Base-by-base conservation (phyloP, 2,329 filamentous ascomycete species). In the Aureobasidium vineae region DNA sequence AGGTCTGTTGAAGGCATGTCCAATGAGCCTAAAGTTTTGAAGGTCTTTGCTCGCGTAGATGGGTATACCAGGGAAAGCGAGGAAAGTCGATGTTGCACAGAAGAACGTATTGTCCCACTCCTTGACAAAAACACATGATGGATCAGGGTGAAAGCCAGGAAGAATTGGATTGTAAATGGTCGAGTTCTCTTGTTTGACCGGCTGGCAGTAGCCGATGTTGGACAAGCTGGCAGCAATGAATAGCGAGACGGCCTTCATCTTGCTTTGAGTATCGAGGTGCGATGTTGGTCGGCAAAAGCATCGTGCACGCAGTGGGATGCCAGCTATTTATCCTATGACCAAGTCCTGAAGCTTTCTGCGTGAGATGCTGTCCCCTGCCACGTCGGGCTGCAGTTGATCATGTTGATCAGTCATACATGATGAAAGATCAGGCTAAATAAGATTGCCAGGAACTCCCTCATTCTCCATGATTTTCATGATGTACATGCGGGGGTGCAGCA, bases 81-180 rank as follows among this genome's bases (percentile, higher is more conserved):
- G 73, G 71, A 83, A 82, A n/a, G 76, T 79, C 1, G 79, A 81
- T 2, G 76, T 76, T 1, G 78, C 79, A 61, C 80, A 80, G 71
- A 80, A 82, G 70, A 79, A 80, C 0, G 77, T 79, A 28, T 75
- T 70, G 40, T 79, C 70, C 73, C 71, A 74, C 33, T 77, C 72
- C 3, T 73, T 70, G 6, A 82, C 77, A 47, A 77, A 76, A 26
- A 79, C 76, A 66, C 80, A 80, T 52, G 76, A 79, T 1, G 80
- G 80, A 68, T 82, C 80, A 0, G 80, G 77, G 60, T 80, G 75
- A 63, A 79, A 83, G 15, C 80, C 81, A 4, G 81, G 78, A 2
- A 83, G 69, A 31, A 82, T 78, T 1, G 80, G 81, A 69, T 83
- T 83, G 66, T 74, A 75, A 47, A 73, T 73, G 21, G 63, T 57